Conservation (phyloP, 352 stramenopile species). For the Phytophthora cryptogea region DNA sequence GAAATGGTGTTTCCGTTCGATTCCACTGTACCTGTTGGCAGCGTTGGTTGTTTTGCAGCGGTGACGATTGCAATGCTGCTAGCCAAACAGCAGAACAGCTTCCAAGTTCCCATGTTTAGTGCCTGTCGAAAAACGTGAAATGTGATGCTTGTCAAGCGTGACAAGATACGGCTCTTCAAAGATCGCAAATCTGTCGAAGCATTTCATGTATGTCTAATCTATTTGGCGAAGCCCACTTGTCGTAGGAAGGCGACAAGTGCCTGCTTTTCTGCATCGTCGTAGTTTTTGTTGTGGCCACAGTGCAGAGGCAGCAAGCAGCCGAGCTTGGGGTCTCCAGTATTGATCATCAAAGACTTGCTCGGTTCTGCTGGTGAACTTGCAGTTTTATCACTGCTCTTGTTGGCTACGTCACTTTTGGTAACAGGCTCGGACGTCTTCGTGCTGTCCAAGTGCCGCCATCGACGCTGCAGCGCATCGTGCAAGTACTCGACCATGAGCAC, state of each 20-base stretch:
- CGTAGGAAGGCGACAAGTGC: conserved; percentile 63
- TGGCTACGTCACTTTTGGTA: conserved; percentile 12
- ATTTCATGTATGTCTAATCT: conserved; percentile 17
- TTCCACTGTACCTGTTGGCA: conserved; percentile 27
- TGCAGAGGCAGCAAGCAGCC: conserved; percentile 73
- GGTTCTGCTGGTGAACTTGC: conserved; percentile 1
- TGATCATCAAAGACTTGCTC: conserved; percentile 36
- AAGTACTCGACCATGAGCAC: conserved; percentile 82
- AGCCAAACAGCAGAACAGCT: conserved; percentile 13
- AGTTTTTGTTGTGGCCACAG: conserved; percentile 89
- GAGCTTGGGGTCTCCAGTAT: conserved; percentile 39
- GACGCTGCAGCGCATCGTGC: conserved; percentile 59
- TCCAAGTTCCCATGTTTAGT: conserved; percentile 11
- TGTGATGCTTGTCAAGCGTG: conserved; percentile 25
- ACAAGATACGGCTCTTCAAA: conserved; percentile 29
- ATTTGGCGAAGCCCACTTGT: conserved; percentile 50
- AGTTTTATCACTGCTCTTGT: conserved; percentile 3
- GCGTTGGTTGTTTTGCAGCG: conserved; percentile 15
- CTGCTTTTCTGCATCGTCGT: conserved; percentile 72
- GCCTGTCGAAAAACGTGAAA: background rate
- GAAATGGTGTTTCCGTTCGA: conserved; percentile 2
- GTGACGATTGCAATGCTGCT: background rate
- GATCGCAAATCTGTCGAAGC: conserved; percentile 16
- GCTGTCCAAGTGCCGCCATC: conserved; percentile 57
- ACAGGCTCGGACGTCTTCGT: conserved; percentile 2